Evolutionary conservation across 805 yeast species (phyloP).

Genomic region (Kodamaea neixiangensis): DNA sequence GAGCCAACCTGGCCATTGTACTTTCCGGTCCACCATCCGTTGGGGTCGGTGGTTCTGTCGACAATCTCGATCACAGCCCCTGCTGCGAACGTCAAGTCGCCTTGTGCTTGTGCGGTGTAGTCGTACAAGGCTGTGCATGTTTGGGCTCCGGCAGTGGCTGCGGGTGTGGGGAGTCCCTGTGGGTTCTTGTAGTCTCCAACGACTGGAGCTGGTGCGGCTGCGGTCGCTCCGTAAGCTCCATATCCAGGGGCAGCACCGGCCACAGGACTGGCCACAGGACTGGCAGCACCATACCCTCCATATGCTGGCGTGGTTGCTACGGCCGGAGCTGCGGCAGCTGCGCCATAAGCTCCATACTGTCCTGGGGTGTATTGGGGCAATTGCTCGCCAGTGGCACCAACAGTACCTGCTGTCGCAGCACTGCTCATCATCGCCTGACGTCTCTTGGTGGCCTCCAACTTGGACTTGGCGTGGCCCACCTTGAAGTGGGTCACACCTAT

Average conservation of each 20-base stretch:
- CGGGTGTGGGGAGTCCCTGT: slow-evolving; percentile 28
- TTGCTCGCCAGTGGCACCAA: slow-evolving; percentile 24
- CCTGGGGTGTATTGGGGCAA: slow-evolving; percentile 25
- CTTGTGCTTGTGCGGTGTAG: slow-evolving; percentile 88
- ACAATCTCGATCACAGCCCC: slow-evolving; percentile 85
- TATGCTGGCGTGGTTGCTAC: slow-evolving; percentile 12
- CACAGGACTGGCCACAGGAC: slow-evolving; percentile 14
- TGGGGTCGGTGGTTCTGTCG: slow-evolving; percentile 77
- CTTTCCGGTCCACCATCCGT: slow-evolving; percentile 98
- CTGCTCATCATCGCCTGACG: slow-evolving; percentile 55
- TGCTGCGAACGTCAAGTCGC: slow-evolving; percentile 84
- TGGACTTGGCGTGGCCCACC: slow-evolving; percentile 82
- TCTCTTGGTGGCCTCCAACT: slow-evolving; percentile 79
- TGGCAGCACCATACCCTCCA: slow-evolving; percentile 14
- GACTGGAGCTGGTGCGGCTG: slow-evolving; percentile 11
- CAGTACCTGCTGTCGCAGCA: slow-evolving; percentile 17
- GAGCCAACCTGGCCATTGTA: slow-evolving; percentile 84
- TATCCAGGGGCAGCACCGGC: slow-evolving; percentile 19
- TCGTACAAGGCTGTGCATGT: slow-evolving; percentile 90
- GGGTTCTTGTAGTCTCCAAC: slow-evolving; percentile 25
- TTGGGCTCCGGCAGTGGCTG: slow-evolving; percentile 42
- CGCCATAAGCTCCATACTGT: slow-evolving; percentile 19
- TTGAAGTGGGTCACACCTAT: slow-evolving; percentile 90
- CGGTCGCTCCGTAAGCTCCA: not conserved
- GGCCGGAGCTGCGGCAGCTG: slow-evolving; percentile 14